Base-by-base conservation (phyloP, 352 stramenopile species). In the Pythium sukuiense region DNA sequence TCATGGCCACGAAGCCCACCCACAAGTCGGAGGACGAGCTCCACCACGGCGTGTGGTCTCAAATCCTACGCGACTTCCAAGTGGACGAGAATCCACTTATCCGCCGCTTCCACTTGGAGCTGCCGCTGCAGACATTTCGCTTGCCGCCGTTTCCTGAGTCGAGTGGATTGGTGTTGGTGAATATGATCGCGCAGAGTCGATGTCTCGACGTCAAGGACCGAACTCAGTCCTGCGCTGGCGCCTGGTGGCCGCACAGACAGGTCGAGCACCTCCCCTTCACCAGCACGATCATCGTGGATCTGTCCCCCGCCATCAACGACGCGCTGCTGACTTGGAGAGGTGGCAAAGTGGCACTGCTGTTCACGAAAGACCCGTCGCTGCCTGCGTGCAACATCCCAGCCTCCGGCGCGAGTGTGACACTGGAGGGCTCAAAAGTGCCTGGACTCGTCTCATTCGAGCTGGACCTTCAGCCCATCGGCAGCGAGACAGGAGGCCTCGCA, bases 21-120 rank as follows among this genome's bases (percentile, higher is more conserved):
- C 56, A 60, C 9, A 84, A 87, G 54, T 83, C 81, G 0, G 73
- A 90, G 52, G 79, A 88, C 11, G 82, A 92, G 30, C 55, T 94
- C 26, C 90, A 90, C 41, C 56, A 88, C 61, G 64, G 72, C 26
- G 48, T 92, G 5, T 94, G 86, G 86, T 63, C 67, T 33, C 74
- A 79, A 18, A 67, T 80, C 46, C 26, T 92, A 3, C 79, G 71
- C 5, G 79, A 92, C 12, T 80, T 88, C 27, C 67, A 81, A 26
- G 33, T 74, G 1, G 73, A 87, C 48, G 68, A 80, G 29, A 79
- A 85, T 18, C 49, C 69, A 1, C 78, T 73, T 64, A 61, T 59
- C 30, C 65, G 69, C 20, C 63, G 68, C 8, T 89, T 92, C 48
- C 64, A 33, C 2, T 24, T 73, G 3, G 46, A 65, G 45, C 55